These are phyloP conservation scores for Seiridium unicorne DNA, from an alignment of 2,329 filamentous ascomycete genomes.

Conservation along the genomic window DNA sequence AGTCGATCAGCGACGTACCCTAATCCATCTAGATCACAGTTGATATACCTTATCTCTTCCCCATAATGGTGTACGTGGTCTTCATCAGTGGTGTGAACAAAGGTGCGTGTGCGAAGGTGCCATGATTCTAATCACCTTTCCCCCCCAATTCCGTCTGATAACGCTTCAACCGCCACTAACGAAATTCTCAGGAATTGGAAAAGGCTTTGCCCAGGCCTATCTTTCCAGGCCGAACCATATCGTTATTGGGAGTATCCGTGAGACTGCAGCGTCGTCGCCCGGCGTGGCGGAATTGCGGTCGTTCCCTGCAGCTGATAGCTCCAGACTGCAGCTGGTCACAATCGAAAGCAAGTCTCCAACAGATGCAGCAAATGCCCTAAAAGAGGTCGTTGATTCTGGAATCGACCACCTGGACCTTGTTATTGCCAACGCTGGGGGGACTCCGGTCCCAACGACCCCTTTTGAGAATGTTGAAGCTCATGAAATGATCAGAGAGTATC, in stretches of 20 bases:
- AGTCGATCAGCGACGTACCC: neutral
- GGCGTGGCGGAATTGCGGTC: constrained; percentile 22
- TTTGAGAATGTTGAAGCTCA: constrained; percentile 27
- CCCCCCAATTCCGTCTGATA: neutral
- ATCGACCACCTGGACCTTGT: constrained; percentile 32
- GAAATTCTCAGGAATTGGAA: constrained; percentile 29
- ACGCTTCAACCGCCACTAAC: neutral
- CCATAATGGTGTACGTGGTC: neutral
- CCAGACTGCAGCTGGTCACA: constrained; percentile 27
- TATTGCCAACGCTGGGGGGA: constrained; percentile 35
- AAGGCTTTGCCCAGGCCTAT: constrained; percentile 25
- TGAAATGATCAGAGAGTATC: constrained; percentile 21
- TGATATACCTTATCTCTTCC: neutral
- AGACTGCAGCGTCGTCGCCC: constrained; percentile 16
- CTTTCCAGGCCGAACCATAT: constrained; percentile 33
- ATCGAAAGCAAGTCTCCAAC: constrained; percentile 26
- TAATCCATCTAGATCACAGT: neutral
- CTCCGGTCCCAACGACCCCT: constrained; percentile 16
- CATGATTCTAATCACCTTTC: neutral
- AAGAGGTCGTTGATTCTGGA: constrained; percentile 21
- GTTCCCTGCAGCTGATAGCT: constrained; percentile 23
- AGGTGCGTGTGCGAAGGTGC: neutral
- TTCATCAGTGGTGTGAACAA: neutral
- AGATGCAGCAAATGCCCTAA: constrained; percentile 24
- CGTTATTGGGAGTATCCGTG: constrained; percentile 38